Conservation (phyloP, 164 flowering plant genomes). For the Nelumbo lutea region DNA sequence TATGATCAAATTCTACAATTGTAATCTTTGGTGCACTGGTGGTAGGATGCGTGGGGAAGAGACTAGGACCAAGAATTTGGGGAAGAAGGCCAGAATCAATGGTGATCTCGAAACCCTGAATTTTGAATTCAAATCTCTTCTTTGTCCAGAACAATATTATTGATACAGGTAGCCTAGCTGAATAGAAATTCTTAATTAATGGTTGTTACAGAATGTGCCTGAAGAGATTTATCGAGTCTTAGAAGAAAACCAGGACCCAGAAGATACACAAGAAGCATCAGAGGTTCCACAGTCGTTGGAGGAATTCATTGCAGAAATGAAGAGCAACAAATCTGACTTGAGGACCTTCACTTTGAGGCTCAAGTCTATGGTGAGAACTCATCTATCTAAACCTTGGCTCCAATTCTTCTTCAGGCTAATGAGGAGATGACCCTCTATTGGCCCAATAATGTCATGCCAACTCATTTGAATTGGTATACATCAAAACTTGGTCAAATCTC, state of each 20-base stretch:
- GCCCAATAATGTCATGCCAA: too few species aligned
- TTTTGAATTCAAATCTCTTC: not conserved
- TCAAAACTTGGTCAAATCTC: too few species aligned
- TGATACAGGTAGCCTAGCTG: too few species aligned
- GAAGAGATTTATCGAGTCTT: conserved; percentile 74
- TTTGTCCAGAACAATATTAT: not conserved
- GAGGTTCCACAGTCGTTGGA: conserved; percentile 75
- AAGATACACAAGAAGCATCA: conserved; percentile 32
- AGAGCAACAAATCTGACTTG: conserved; percentile 49
- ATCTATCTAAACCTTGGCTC: not conserved
- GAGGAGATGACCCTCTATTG: too few species aligned
- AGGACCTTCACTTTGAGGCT: conserved; percentile 68
- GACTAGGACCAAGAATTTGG: conserved; percentile 67
- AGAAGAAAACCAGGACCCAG: conserved; percentile 39
- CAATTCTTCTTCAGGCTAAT: too few species aligned
- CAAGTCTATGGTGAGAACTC: conserved; percentile 61
- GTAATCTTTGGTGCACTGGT: not conserved
- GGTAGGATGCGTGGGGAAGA: conserved; percentile 86
- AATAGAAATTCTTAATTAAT: not conserved
- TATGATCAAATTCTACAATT: not conserved
- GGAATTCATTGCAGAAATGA: conserved; percentile 70
- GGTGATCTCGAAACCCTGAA: conserved; percentile 33
- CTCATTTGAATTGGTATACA: too few species aligned
- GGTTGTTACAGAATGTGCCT: conserved; percentile 49
- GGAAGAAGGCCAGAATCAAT: conserved; percentile 53